phyloP scores from a whole-genome alignment of 2,329 filamentous ascomycete species.

The Xylariales sp. region DNA sequence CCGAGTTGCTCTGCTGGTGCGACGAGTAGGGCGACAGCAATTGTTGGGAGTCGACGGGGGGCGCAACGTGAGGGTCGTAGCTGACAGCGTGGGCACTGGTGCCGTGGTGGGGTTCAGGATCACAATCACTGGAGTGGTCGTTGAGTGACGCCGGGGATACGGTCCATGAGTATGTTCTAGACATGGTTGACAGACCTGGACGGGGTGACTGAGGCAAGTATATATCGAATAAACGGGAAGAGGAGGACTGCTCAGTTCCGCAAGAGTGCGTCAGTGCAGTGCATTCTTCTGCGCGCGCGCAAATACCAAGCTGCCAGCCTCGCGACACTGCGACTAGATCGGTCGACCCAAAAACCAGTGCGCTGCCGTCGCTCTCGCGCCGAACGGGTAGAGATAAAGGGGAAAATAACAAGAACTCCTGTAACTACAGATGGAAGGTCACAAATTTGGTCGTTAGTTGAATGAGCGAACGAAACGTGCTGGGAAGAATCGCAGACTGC shows the following conservation, averaged over 20 bases:
- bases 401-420: too few relatives aligned
- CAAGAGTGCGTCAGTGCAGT: neutral
- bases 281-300: neutral
- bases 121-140: constrained; percentile 25
- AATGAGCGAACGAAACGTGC: too few relatives aligned
- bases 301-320: neutral
- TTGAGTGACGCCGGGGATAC: constrained; percentile 34
- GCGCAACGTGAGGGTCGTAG: constrained; percentile 25
- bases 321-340: neutral
- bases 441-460: too few relatives aligned
- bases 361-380: too few relatives aligned
- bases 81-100: constrained; percentile 18
- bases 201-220: constrained; percentile 23
- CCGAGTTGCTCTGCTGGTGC: constrained; percentile 31
- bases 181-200: constrained; percentile 31
- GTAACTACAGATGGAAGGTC: too few relatives aligned
- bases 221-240: constrained; percentile 27
- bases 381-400: too few relatives aligned
- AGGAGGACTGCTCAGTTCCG: constrained; percentile 16
- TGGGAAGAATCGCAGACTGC: too few relatives aligned
- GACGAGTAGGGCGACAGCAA: constrained; percentile 41
- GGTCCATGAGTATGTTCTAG: constrained; percentile 39
- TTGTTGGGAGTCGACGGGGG: constrained; percentile 31
- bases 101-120: constrained; percentile 26
- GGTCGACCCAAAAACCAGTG: too few relatives aligned